Conservation (phyloP, 768 basidiomycete genomes). For the Clathrus columnatus region DNA sequence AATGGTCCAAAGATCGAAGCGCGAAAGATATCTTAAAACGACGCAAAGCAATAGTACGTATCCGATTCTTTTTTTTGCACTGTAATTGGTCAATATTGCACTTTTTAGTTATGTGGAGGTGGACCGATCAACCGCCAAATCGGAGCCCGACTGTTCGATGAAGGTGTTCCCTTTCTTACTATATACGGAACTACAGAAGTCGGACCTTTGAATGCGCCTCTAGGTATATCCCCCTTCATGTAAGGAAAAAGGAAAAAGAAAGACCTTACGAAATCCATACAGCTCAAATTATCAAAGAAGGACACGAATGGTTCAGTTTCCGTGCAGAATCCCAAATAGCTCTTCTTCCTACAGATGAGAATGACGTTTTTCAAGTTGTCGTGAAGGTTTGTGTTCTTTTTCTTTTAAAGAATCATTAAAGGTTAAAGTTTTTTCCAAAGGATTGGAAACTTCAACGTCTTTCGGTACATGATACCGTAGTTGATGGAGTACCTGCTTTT, state of each 20-base stretch:
- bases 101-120: conserved; percentile 11
- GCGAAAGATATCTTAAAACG: conserved; percentile 10
- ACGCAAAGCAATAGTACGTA: conserved; percentile 14
- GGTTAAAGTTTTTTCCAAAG: conserved; percentile 3
- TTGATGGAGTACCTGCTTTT: conserved; percentile 26
- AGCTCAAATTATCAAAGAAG: background rate
- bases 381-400: background rate
- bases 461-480: conserved; percentile 21
- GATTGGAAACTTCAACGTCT: background rate
- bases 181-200: conserved; percentile 6
- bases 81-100: background rate
- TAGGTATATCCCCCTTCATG: background rate
- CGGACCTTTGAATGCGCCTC: background rate
- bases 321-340: background rate
- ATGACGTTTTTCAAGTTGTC: background rate
- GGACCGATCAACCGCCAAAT: conserved; percentile 11
- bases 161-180: conserved; percentile 10
- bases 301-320: conserved; percentile 4
- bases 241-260: background rate
- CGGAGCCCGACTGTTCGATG: conserved; percentile 7
- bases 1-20: conserved; percentile 15
- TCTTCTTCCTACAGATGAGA: background rate
- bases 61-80: background rate
- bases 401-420: conserved; percentile 7
- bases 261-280: too few species aligned